Evolutionary conservation across 805 yeast species (phyloP).

Genomic region (Candida boleticola): DNA sequence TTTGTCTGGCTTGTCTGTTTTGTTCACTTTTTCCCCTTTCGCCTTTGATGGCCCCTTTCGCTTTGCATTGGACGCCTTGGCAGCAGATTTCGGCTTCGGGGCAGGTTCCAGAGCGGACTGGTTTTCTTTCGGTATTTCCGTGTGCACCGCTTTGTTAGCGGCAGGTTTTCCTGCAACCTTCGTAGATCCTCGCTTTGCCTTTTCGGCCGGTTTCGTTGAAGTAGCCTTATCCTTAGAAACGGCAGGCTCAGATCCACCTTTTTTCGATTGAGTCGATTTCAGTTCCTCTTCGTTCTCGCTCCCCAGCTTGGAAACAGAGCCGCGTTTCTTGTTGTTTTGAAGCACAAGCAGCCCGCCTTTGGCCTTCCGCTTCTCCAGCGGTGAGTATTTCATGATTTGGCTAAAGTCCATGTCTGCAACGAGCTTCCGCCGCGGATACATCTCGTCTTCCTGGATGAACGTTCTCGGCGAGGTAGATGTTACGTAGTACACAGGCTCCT

Average conservation of each 20-base stretch:
- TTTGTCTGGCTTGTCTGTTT: neutral
- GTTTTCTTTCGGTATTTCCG: neutral
- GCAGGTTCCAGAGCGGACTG: neutral
- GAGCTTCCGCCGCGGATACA: constrained; percentile 23
- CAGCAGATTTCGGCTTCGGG: neutral
- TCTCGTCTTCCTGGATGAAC: constrained; percentile 19
- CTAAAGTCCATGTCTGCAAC: constrained; percentile 29
- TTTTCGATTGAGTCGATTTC: no score
- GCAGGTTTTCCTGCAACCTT: neutral
- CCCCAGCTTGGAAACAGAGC: no score
- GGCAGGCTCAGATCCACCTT: no score
- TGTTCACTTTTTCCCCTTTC: neutral
- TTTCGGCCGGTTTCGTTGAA: neutral
- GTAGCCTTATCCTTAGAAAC: neutral
- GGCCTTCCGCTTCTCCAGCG: neutral
- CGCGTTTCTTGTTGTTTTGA: no score
- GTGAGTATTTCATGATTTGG: constrained; percentile 19
- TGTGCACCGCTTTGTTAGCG: neutral
- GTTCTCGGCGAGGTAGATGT: constrained; percentile 26
- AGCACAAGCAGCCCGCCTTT: constrained; percentile 6
- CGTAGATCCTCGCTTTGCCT: constrained; percentile 1
- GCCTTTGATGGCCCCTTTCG: neutral
- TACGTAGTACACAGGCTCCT: constrained; percentile 16
- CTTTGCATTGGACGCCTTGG: neutral
- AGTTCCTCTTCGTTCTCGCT: neutral